phyloP scores from a whole-genome alignment of 2,329 filamentous ascomycete species.

The Xylariaceae sp. region DNA sequence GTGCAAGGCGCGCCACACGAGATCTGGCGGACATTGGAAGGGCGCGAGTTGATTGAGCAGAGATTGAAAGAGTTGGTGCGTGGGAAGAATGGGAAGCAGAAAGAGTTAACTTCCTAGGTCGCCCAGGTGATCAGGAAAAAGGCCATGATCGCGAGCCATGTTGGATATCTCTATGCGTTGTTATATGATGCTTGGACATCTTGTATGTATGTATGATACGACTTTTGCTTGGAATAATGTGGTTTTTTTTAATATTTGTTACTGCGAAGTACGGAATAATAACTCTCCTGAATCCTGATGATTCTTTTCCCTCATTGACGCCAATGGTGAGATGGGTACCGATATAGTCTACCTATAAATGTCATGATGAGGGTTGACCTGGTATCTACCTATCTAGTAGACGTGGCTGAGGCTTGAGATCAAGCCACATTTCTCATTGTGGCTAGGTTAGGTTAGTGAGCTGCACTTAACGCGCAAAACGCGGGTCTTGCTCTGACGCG shows the following conservation, averaged over 20 bases:
- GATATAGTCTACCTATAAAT: too few species aligned
- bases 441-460: neutral
- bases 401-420: slow-evolving; percentile 13
- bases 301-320: too few species aligned
- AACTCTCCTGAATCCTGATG: too few species aligned
- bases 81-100: slow-evolving; percentile 9
- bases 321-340: too few species aligned
- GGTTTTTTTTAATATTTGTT: neutral
- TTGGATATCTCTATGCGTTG: neutral
- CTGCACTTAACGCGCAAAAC: slow-evolving; percentile 20
- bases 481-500: slow-evolving; percentile 10
- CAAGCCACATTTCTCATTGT: neutral
- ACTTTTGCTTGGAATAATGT: neutral
- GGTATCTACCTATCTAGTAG: neutral
- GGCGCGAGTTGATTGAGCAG: slow-evolving; percentile 70
- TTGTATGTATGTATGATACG: slow-evolving; percentile 1
- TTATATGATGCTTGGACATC: too few species aligned
- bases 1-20: slow-evolving; percentile 79
- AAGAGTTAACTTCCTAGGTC: neutral
- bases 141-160: neutral
- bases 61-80: slow-evolving; percentile 64
- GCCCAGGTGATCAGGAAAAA: neutral
- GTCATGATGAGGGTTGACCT: too few species aligned
- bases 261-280: too few species aligned
- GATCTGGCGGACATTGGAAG: slow-evolving; percentile 73